These are phyloP conservation scores for Polytrichum commune DNA, from an alignment of 225 moss, liverwort and hornwort species.

Conservation along the genomic window DNA sequence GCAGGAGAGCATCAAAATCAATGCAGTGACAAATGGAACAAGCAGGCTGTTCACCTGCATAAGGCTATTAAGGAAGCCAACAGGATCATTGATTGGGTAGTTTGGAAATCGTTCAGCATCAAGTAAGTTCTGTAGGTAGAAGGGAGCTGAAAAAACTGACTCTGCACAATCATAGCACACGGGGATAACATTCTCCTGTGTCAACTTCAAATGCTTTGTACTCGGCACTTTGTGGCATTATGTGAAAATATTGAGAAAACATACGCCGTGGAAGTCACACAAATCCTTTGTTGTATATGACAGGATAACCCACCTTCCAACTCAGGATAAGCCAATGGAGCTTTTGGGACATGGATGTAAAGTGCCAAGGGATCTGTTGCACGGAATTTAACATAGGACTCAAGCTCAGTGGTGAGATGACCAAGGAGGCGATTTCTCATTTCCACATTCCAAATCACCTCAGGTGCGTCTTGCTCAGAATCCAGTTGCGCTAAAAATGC, in stretches of 20 bases:
- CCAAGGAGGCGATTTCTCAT: constrained; percentile 86
- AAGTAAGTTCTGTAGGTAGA: constrained; percentile 92
- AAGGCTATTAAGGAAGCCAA: constrained; percentile 84
- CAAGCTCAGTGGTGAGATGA: constrained; percentile 84
- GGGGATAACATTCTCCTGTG: no score
- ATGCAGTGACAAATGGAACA: not conserved
- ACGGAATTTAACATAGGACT: constrained; percentile 92
- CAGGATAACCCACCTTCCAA: constrained; percentile 57
- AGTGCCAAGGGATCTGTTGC: constrained; percentile 95
- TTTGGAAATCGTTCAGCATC: constrained; percentile 87
- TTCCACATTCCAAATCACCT: constrained; percentile 86
- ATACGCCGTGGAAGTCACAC: no score
- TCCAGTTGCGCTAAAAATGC: constrained; percentile 71
- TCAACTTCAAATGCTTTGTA: no score
- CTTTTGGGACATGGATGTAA: constrained; percentile 89
- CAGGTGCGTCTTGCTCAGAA: constrained; percentile 89
- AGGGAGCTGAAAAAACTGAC: constrained; percentile 91
- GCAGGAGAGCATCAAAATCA: not conserved
- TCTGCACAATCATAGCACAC: constrained; percentile 39
- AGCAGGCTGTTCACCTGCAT: constrained; percentile 49
- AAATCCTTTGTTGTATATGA: not conserved
- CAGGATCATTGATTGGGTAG: constrained; percentile 80
- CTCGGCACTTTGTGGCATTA: no score
- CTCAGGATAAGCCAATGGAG: constrained; percentile 83
- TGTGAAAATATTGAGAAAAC: no score